These are phyloP conservation scores for Daucus carota DNA, from an alignment of 129 eudicot genomes.

Conservation along the genomic window DNA sequence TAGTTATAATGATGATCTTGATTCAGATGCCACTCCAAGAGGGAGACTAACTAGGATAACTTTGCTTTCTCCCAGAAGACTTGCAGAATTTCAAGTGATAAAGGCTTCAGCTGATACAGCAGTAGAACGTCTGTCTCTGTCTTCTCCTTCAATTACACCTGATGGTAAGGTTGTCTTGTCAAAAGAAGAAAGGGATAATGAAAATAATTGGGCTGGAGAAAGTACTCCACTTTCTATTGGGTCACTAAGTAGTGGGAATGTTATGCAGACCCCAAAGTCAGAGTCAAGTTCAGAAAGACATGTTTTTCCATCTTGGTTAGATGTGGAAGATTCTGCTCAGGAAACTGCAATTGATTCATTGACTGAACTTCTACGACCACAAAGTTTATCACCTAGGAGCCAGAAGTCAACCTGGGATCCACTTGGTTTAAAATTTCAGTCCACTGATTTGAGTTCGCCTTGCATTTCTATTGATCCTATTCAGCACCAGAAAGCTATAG, in stretches of 20 bases:
- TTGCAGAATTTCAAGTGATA: constrained; percentile 19
- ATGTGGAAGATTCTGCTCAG: constrained; percentile 16
- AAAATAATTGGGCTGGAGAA: constrained; percentile 22
- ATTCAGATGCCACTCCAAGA: constrained; percentile 15
- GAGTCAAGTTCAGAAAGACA: constrained; percentile 42
- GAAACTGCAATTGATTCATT: constrained; percentile 35
- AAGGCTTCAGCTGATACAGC: constrained; percentile 19
- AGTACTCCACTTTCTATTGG: constrained; percentile 39
- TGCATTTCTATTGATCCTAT: constrained; percentile 17
- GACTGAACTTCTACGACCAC: constrained; percentile 23
- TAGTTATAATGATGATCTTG: constrained; percentile 4
- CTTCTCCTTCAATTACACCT: constrained; percentile 19
- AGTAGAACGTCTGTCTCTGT: constrained; percentile 1
- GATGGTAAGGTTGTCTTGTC: constrained; percentile 10
- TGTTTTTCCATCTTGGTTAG: constrained; percentile 24
- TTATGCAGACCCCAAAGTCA: constrained; percentile 72
- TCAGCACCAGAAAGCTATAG: constrained; percentile 19
- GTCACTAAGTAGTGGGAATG: constrained; percentile 50
- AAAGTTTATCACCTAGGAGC: constrained; percentile 38
- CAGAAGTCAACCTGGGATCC: constrained; percentile 39
- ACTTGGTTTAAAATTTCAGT: constrained; percentile 27
- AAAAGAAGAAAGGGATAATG: constrained; percentile 17
- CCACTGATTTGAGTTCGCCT: constrained; percentile 27
- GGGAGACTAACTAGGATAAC: constrained; percentile 22
- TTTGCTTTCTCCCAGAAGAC: constrained; percentile 23